These are phyloP conservation scores for Hawksworthiomyces lignivorus DNA, from an alignment of 2,329 filamentous ascomycete genomes.

Conservation along the genomic window DNA sequence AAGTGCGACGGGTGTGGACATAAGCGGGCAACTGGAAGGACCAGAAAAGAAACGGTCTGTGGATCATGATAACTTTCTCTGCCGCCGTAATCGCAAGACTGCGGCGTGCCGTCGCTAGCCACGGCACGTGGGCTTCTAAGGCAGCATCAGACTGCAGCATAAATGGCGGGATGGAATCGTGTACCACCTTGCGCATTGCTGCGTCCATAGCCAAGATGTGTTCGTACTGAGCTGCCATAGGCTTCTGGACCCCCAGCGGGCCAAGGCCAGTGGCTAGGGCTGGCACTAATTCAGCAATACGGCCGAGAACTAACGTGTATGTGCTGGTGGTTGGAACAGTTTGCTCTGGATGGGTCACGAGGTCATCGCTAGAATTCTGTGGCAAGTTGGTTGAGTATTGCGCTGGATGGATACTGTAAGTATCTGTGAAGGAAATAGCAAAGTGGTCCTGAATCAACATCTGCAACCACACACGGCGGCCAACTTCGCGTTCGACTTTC, in stretches of 20 bases:
- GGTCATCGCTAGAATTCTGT: constrained; percentile 25
- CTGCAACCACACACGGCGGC: constrained; percentile 29
- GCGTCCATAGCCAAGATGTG: constrained; percentile 25
- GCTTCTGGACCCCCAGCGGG: constrained; percentile 22
- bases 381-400: constrained; percentile 26
- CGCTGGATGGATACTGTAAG: constrained; percentile 26
- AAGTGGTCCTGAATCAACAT: constrained; percentile 30
- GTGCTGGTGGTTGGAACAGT: constrained; percentile 15
- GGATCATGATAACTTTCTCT: constrained; percentile 33
- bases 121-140: constrained; percentile 20
- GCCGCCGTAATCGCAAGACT: constrained; percentile 30
- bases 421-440: constrained; percentile 27
- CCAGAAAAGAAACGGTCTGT: constrained; percentile 27
- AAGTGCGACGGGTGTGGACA: constrained; percentile 24
- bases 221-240: constrained; percentile 23
- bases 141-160: constrained; percentile 20
- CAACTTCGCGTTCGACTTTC: constrained; percentile 23
- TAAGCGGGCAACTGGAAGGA: constrained; percentile 23
- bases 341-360: constrained; percentile 13
- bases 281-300: constrained; percentile 24
- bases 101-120: constrained; percentile 26
- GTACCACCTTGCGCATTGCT: constrained; percentile 25
- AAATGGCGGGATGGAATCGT: constrained; percentile 24
- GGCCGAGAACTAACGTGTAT: constrained; percentile 21
- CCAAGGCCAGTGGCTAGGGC: constrained; percentile 24